These are phyloP conservation scores for Gloeophyllum trabeum DNA, from an alignment of 768 basidiomycete species.

Conservation along the genomic window DNA sequence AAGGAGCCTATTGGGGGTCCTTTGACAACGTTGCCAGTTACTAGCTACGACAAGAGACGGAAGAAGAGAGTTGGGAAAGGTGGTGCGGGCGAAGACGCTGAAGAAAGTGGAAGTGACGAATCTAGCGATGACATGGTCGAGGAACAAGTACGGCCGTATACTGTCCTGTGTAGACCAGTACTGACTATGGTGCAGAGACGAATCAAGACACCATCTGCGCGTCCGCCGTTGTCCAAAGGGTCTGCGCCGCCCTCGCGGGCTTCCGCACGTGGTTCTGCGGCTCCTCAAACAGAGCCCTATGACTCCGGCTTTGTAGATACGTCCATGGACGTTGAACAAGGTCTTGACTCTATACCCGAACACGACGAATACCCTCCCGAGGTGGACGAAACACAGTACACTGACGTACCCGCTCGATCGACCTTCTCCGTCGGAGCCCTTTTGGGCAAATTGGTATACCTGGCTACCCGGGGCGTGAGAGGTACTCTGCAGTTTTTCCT, in stretches of 20 bases:
- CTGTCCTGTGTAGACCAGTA: neutral
- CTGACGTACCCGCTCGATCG: conserved; percentile 9
- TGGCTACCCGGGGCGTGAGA: conserved; percentile 14
- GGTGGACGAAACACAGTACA: conserved; percentile 20
- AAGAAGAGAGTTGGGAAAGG: conserved; percentile 39
- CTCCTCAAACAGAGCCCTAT: conserved; percentile 27
- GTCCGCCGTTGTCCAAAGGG: too few relatives aligned
- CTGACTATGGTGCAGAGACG: too few relatives aligned
- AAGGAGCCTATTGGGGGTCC: conserved; percentile 40
- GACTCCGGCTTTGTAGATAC: conserved; percentile 14
- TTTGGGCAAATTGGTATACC: conserved; percentile 32
- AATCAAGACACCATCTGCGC: too few relatives aligned
- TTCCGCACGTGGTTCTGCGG: conserved; percentile 29
- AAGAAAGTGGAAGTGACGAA: conserved; percentile 33
- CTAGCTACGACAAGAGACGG: conserved; percentile 50
- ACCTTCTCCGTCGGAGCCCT: conserved; percentile 38
- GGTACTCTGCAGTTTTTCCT: conserved; percentile 9
- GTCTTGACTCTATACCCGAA: conserved; percentile 56
- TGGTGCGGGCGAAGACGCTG: conserved; percentile 26
- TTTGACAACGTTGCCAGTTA: conserved; percentile 55
- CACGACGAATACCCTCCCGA: conserved; percentile 34
- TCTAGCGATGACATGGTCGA: conserved; percentile 28
- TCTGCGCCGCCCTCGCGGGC: conserved; percentile 14
- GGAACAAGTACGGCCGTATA: conserved; percentile 24
- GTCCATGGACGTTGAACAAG: conserved; percentile 31